Evolutionary conservation across 2,329 filamentous ascomycete genomes (phyloP).

Genomic region (Fusarium vanettenii): DNA sequence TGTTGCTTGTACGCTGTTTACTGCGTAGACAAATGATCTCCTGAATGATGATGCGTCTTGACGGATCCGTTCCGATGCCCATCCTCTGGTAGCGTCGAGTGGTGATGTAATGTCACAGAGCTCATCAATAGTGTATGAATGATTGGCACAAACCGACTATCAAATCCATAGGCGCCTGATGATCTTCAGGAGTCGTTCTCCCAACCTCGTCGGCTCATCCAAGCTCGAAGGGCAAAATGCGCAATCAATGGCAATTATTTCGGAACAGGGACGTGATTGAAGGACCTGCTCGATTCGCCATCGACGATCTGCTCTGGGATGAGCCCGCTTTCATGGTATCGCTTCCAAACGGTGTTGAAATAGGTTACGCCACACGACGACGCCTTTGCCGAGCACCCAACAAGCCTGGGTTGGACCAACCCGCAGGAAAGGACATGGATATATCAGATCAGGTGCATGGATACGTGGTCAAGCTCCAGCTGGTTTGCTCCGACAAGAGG

Average conservation of each 20-base stretch:
- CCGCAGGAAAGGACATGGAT: background rate
- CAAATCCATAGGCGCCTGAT: constrained; percentile 3
- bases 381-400: constrained; percentile 31
- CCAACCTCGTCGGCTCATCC: constrained; percentile 4
- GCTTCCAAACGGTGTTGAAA: constrained; percentile 19
- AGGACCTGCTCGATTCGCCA: constrained; percentile 20
- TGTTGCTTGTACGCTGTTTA: constrained; percentile 8
- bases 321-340: constrained; percentile 18
- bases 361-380: constrained; percentile 28
- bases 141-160: constrained; percentile 14
- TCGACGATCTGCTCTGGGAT: constrained; percentile 31
- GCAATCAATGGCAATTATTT: constrained; percentile 9
- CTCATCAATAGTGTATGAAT: constrained; percentile 5
- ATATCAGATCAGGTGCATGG: constrained; percentile 23
- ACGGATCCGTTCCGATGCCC: constrained; percentile 1
- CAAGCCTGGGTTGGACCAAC: constrained; percentile 10
- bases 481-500: background rate
- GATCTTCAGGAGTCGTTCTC: constrained; percentile 11
- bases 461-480: constrained; percentile 20
- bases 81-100: constrained; percentile 1
- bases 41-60: constrained; percentile 14
- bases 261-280: constrained; percentile 20
- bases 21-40: background rate
- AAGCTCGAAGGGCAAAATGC: background rate
- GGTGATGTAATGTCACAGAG: constrained; percentile 34